Base-by-base conservation (phyloP, 2,329 filamentous ascomycete species). In the Lecanicillium sp. region DNA sequence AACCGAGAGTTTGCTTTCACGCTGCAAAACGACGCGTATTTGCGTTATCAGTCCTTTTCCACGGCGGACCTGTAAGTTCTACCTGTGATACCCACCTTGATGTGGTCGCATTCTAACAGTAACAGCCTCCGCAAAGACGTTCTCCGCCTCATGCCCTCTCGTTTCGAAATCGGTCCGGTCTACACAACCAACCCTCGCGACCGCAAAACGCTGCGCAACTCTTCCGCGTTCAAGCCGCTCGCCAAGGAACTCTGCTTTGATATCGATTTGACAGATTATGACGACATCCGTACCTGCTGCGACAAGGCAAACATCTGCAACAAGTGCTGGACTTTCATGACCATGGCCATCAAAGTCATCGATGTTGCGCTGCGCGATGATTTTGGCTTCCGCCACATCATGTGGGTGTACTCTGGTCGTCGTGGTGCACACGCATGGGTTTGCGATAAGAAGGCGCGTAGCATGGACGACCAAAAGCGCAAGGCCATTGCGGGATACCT, bases 181-280 rank as follows among this genome's bases (percentile, higher is more conserved):
- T 98, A 98, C 70, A 89, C 79, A 44, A 86, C 90, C 39, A 96
- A 97, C 64, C 93, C 93, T 1, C 85, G 90, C 58, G 93, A 98
- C 59, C 84, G 91, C 60, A 98, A 97, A 70, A 84, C 84, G 0
- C 68, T 97, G 27, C 82, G 85, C 45, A 91, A 90, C 65, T 79
- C 84, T 29, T 81, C 81, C 40, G 81, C 87, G 8, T 96, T 98
- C 70, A 86, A 84, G 54, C 91, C 93, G 0, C 67, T 96, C 26
- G 79, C 87, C 48, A 98, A 98, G 66, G 93, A 98, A 66, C 73
- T 98, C 32, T 95, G 95, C 58, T 97, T 98, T 67, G 93, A 98
- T 84, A 97, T 98, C 60, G 93, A 98, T 78, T 79, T 98, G 79
- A 97, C 93, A 47, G 93, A 97, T 69, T 98, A 98, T 68, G 93